A percentile compares a stretch with the other conserved stretches of the same genome.
Evolutionary conservation across 768 basidiomycete genomes (phyloP).

Genomic region (Termitomyces sp.): DNA sequence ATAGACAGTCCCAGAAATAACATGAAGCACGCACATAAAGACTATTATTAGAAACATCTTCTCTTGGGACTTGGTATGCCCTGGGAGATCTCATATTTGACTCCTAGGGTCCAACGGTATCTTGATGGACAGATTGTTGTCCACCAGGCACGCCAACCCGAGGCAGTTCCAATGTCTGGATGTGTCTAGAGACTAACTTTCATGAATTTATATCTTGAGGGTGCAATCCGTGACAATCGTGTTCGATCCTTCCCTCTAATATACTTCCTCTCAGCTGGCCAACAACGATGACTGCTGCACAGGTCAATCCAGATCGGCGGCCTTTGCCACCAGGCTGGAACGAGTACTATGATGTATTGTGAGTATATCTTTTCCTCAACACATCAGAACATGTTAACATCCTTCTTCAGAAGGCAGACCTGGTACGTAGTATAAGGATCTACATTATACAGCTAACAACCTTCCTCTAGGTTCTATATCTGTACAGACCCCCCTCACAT

Average conservation of each 20-base stretch:
- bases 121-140: not conserved
- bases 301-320: constrained; percentile 14
- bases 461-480: constrained; percentile 13
- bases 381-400: not conserved
- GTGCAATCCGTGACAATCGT: not conserved
- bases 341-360: constrained; percentile 15
- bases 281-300: constrained; percentile 4
- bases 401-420: not conserved
- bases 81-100: too few relatives aligned
- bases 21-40: not conserved
- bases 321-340: constrained; percentile 16
- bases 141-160: not conserved
- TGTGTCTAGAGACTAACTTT: too few relatives aligned
- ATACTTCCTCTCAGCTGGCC: not conserved
- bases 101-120: not conserved
- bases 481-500: constrained; percentile 8
- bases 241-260: not conserved
- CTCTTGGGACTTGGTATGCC: not conserved
- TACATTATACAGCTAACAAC: not conserved
- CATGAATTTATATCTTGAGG: not conserved
- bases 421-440: constrained; percentile 1
- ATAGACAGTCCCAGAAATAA: too few relatives aligned
- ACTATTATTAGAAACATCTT: not conserved
- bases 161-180: not conserved
- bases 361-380: constrained; percentile 1